Evolutionary conservation across 768 basidiomycete species (phyloP).

Genomic region (Tylopilus sp.): DNA sequence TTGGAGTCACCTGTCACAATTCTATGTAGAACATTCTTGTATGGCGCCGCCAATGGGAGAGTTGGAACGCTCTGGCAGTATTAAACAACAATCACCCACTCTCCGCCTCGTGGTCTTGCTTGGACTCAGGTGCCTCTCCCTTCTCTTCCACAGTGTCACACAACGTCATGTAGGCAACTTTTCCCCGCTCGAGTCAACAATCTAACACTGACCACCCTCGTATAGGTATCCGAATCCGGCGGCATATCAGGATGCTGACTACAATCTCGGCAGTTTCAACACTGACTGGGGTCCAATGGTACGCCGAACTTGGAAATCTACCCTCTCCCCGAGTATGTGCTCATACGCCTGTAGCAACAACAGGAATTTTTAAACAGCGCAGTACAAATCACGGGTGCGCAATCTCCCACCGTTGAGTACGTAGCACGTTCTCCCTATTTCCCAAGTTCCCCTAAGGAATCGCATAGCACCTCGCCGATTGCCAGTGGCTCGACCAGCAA

Average conservation of each 20-base stretch:
- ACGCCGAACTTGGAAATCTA: neutral
- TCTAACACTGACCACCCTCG: neutral
- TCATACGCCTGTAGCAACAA: slow-evolving; percentile 4
- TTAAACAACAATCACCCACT: neutral
- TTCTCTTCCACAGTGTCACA: too few species aligned
- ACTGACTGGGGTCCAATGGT: slow-evolving; percentile 4
- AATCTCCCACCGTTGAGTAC: neutral
- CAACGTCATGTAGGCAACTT: slow-evolving; percentile 1
- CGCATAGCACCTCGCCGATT: neutral
- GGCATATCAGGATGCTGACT: neutral
- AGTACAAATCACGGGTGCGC: neutral
- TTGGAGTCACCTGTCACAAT: neutral
- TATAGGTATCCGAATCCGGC: neutral
- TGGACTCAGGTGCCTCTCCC: neutral
- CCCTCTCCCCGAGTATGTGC: neutral
- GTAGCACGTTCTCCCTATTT: neutral
- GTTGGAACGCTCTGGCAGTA: slow-evolving; percentile 7
- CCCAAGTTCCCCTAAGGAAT: neutral
- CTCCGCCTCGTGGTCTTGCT: neutral
- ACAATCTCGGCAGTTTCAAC: neutral
- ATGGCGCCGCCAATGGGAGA: neutral
- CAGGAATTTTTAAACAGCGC: neutral
- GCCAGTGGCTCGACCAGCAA: neutral
- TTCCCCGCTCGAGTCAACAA: too few species aligned
- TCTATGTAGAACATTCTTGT: neutral